Evolutionary conservation across 164 flowering plant species (phyloP).

Genomic region (Magnolia sinica): DNA sequence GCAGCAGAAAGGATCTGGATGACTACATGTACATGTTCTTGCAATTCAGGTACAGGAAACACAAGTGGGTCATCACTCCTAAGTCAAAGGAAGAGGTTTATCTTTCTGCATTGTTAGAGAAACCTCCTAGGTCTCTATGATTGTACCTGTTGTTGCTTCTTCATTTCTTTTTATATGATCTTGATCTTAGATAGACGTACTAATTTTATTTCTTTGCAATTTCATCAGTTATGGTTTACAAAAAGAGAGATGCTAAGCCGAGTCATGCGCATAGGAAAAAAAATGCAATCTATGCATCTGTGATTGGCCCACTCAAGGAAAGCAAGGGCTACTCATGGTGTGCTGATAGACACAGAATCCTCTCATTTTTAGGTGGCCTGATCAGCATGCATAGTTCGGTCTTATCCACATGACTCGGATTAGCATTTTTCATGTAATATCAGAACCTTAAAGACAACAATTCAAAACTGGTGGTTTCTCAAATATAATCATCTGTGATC

Average conservation of each 20-base stretch:
- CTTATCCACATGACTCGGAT: background rate
- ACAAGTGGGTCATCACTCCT: constrained; percentile 67
- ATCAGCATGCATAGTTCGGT: background rate
- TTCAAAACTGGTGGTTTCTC: background rate
- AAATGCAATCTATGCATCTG: background rate
- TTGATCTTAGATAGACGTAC: background rate
- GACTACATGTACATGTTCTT: constrained; percentile 92
- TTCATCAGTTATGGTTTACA: background rate
- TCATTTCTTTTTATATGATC: background rate
- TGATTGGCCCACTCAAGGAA: background rate
- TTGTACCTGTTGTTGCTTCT: background rate
- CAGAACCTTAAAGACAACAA: background rate
- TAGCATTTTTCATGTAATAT: background rate
- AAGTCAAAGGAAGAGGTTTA: constrained; percentile 72
- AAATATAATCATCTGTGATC: background rate
- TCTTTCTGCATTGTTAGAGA: constrained; percentile 86
- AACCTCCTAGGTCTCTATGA: constrained; percentile 75
- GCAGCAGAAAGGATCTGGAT: constrained; percentile 66
- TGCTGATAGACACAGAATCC: background rate
- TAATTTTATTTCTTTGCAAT: background rate
- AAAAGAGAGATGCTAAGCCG: background rate
- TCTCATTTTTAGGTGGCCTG: background rate
- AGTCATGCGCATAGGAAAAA: background rate
- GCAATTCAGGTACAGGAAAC: constrained; percentile 89
- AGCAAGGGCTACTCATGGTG: background rate